These are phyloP conservation scores for Lactifluus rugatus DNA, from an alignment of 768 basidiomycete genomes.

Conservation along the genomic window DNA sequence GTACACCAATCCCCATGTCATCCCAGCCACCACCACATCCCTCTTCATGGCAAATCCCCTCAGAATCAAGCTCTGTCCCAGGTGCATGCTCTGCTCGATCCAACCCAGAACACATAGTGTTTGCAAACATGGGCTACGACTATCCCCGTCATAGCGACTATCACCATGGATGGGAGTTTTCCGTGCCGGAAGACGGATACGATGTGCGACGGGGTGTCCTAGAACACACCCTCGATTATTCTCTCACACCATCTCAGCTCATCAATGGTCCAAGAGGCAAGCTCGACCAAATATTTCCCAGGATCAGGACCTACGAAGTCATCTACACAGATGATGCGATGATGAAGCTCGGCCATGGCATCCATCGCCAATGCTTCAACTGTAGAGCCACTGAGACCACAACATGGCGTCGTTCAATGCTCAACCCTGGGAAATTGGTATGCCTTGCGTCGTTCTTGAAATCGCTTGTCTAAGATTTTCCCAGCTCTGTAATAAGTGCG, in stretches of 20 bases:
- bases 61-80: not conserved
- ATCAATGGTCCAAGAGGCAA: not conserved
- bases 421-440: slow-evolving; percentile 69
- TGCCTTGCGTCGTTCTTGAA: not conserved
- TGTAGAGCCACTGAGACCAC: slow-evolving; percentile 74
- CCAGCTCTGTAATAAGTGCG: slow-evolving; percentile 47
- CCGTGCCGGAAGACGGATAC: not conserved
- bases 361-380: slow-evolving; percentile 70
- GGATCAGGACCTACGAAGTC: not conserved
- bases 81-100: not conserved
- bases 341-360: slow-evolving; percentile 65
- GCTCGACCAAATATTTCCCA: not conserved
- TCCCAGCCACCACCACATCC: not conserved
- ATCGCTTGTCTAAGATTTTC: not conserved
- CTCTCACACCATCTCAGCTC: not conserved
- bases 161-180: not conserved
- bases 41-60: not conserved
- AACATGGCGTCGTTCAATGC: slow-evolving; percentile 66
- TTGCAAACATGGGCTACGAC: not conserved
- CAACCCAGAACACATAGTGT: not conserved
- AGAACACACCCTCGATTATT: not conserved
- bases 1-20: not conserved
- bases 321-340: slow-evolving; percentile 62
- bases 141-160: not conserved
- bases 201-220: not conserved